A percentile compares a stretch with the other conserved stretches of the same genome.
Conservation (phyloP, 345 rosid species). For the Citrus cavaleriei region DNA sequence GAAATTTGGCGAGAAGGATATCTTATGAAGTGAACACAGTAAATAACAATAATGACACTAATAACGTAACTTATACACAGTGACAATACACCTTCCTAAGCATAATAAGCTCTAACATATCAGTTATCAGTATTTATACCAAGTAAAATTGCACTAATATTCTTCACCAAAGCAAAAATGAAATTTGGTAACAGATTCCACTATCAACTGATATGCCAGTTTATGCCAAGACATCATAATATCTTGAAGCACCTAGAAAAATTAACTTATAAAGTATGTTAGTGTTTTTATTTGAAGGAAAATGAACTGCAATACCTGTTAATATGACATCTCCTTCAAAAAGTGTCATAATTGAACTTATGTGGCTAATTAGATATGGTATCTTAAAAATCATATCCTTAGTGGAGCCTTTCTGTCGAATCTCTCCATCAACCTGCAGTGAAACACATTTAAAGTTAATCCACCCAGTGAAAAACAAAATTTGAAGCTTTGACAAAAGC, state of each 20-base stretch:
- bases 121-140: too few relatives aligned
- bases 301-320: constrained; percentile 48
- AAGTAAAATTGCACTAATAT: not conserved
- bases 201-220: not conserved
- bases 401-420: constrained; percentile 72
- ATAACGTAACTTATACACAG: too few relatives aligned
- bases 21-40: too few relatives aligned
- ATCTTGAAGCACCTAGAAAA: too few relatives aligned
- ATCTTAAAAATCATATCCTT: constrained; percentile 85
- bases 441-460: constrained; percentile 8
- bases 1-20: too few relatives aligned
- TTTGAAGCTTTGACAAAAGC: not conserved
- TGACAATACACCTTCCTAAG: too few relatives aligned
- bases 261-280: not conserved
- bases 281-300: not conserved
- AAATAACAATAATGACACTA: too few relatives aligned
- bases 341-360: constrained; percentile 89
- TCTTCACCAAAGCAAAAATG: not conserved
- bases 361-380: constrained; percentile 84
- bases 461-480: not conserved
- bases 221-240: too few relatives aligned
- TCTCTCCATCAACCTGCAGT: constrained; percentile 71
- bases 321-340: constrained; percentile 83
- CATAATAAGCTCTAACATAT: too few relatives aligned
- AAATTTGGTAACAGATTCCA: not conserved